A percentile compares a stretch with the other conserved stretches of the same genome.
Evolutionary conservation across 805 yeast genomes (phyloP).

Genomic region (Saturnispora saitoi): DNA sequence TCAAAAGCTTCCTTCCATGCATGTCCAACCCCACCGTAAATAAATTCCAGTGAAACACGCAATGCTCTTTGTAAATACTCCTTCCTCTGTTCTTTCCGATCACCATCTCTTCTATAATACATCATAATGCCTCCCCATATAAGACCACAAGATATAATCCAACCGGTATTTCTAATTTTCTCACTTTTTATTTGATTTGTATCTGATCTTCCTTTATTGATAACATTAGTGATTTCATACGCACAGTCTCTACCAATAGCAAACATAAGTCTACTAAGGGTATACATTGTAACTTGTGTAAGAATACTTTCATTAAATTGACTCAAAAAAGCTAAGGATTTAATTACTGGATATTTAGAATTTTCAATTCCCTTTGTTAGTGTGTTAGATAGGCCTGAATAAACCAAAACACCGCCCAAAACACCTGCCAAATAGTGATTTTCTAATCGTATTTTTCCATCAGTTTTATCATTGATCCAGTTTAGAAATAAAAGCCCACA

Average conservation of each 20-base stretch:
- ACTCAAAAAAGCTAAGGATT: constrained; percentile 2
- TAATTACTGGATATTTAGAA: background rate
- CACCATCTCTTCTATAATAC: constrained; percentile 55
- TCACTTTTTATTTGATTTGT: background rate
- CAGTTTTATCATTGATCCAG: background rate
- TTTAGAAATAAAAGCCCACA: constrained; percentile 10
- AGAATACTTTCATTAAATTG: constrained; percentile 34
- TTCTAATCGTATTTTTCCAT: background rate
- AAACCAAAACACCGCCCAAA: constrained; percentile 24
- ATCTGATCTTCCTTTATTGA: background rate
- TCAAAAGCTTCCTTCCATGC: constrained; percentile 26
- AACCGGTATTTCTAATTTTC: constrained; percentile 30
- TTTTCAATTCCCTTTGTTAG: background rate
- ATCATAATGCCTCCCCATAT: constrained; percentile 73
- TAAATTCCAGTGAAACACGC: constrained; percentile 61
- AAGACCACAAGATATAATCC: constrained; percentile 55
- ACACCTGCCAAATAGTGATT: constrained; percentile 24
- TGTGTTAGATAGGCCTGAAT: constrained; percentile 22
- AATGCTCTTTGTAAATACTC: constrained; percentile 51
- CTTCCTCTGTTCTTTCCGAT: constrained; percentile 12
- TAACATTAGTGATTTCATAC: constrained; percentile 14
- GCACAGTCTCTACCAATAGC: constrained; percentile 49
- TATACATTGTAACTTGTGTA: constrained; percentile 69
- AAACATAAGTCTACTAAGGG: constrained; percentile 57
- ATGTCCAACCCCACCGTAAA: constrained; percentile 50